A percentile compares a stretch with the other conserved stretches of the same genome.
Evolutionary conservation across 2,329 filamentous ascomycete genomes (phyloP).

Genomic region (Colletotrichum spaethianum): DNA sequence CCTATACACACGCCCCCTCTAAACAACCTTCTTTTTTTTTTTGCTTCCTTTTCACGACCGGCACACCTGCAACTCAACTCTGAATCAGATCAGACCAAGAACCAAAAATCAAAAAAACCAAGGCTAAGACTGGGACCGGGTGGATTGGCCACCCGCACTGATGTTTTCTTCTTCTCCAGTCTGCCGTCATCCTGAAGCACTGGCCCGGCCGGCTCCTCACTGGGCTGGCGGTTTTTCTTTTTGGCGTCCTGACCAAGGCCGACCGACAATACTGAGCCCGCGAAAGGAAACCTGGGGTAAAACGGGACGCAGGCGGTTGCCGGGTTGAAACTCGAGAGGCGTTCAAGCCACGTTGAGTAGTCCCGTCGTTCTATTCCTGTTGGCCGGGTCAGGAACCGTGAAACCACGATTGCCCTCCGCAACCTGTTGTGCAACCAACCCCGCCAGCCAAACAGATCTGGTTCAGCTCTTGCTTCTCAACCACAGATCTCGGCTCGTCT

Average conservation of each 20-base stretch:
- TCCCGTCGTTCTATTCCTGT: not conserved
- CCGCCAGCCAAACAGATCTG: conserved; percentile 14
- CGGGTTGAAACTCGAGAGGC: conserved; percentile 25
- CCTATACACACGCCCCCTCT: conserved; percentile 3
- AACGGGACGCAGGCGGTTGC: not conserved
- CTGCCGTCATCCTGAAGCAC: conserved; percentile 24
- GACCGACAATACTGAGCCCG: too few relatives aligned
- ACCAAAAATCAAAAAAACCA: not conserved
- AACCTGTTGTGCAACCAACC: not conserved
- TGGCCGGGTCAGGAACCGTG: conserved; percentile 10
- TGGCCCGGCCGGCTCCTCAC: not conserved
- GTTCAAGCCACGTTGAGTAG: conserved; percentile 26
- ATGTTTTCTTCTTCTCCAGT: not conserved
- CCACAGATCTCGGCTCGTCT: not conserved
- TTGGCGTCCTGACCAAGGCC: conserved; percentile 2
- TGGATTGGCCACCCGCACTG: conserved; percentile 24
- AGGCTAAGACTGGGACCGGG: not conserved
- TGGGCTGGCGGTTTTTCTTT: conserved; percentile 18
- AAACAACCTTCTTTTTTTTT: not conserved
- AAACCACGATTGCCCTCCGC: not conserved
- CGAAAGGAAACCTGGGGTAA: conserved; percentile 20
- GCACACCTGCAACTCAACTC: not conserved
- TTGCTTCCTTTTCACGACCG: not conserved
- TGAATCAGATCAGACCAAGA: not conserved
- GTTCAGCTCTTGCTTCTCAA: conserved; percentile 12